These are phyloP conservation scores for Mycena epipterygia DNA, from an alignment of 768 basidiomycete genomes.

Conservation along the genomic window DNA sequence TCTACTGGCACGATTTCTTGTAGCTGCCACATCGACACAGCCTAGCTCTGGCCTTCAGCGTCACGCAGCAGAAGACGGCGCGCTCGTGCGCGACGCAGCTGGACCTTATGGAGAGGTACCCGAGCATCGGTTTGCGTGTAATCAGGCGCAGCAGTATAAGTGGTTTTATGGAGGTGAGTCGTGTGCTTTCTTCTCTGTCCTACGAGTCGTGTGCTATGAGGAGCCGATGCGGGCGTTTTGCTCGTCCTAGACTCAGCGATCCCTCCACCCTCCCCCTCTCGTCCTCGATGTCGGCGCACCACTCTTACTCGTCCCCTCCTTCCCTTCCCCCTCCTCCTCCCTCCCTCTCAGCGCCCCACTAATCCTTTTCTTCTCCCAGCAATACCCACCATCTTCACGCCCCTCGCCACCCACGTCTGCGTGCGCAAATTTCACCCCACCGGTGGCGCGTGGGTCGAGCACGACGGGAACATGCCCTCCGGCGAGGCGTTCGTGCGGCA, in stretches of 20 bases:
- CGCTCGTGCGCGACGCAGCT: conserved; percentile 97
- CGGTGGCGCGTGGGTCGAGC: conserved; percentile 95
- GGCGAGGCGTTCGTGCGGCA: conserved; percentile 87
- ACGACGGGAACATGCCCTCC: conserved; percentile 94
- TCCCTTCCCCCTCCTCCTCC: no score
- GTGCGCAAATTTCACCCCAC: conserved; percentile 89
- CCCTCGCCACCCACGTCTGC: conserved; percentile 80
- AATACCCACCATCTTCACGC: conserved; percentile 87
- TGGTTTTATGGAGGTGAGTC: conserved; percentile 88
- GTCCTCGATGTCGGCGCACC: no score
- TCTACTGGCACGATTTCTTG: no score
- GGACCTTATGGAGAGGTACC: conserved; percentile 96
- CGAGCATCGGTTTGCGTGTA: conserved; percentile 93
- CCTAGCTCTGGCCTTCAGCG: conserved; percentile 95
- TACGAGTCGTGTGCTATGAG: no score
- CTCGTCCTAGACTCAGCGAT: no score
- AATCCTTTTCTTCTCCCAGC: conserved; percentile 41
- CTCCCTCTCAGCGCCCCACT: no score
- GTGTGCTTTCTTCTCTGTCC: no score
- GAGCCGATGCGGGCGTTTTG: no score
- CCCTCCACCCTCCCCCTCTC: no score
- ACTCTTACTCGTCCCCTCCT: no score
- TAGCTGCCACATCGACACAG: conserved; percentile 87
- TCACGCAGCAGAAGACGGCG: conserved; percentile 97
- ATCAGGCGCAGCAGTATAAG: conserved; percentile 92